Base-by-base conservation (phyloP, 1,284 basidiomycete species). In the Rhodotorula sp. region DNA sequence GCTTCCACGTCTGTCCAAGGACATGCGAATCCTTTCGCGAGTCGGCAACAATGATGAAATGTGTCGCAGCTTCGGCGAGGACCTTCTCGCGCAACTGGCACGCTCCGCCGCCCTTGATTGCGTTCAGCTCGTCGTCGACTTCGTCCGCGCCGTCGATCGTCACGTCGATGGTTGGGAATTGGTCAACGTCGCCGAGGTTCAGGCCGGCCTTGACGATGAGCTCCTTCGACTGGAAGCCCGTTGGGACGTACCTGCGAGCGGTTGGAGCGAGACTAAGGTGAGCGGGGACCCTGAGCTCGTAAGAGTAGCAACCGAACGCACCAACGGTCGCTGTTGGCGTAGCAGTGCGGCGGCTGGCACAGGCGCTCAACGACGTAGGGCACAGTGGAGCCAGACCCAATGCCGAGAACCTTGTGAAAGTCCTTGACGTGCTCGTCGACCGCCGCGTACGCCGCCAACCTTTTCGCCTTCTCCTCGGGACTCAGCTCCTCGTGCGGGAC, bases 111-210 rank as follows among this genome's bases (percentile, higher is more conserved):
- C 95, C 95, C 82, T 99, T 99, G 83, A 99, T 95, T 71, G 91
- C 91, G 82, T 99, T 96, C 64, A 99, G 84, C 51, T 87, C 82
- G 59, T 75, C 72, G 44, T 77, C 75, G 8, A 77, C 74, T 91
- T 98, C 95, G 77, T 99, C 95, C 2, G 95, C 95, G 54, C 95
- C 95, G 80, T 99, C 95, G 65, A 99, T 88, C 10, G 94, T 96
- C 37, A 99, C 92, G 77, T 99, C 96, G 66, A 99, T 89, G 15
- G 83, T 83, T 3, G 91, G 89, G 81, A 91, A 94, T 26, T 73
- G 75, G 64, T 94, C 91, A 7, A 97, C 89, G 77, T 99, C 96
- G 44, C 94, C 96, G 10, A 99, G 85, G 47, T 83, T 87, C 16
- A 99, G 83, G 4, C 88, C 86, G 28, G 88, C 88, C 56, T 85